These are phyloP conservation scores for Ulvella scutata DNA, from an alignment of 139 green algal species.

Conservation along the genomic window DNA sequence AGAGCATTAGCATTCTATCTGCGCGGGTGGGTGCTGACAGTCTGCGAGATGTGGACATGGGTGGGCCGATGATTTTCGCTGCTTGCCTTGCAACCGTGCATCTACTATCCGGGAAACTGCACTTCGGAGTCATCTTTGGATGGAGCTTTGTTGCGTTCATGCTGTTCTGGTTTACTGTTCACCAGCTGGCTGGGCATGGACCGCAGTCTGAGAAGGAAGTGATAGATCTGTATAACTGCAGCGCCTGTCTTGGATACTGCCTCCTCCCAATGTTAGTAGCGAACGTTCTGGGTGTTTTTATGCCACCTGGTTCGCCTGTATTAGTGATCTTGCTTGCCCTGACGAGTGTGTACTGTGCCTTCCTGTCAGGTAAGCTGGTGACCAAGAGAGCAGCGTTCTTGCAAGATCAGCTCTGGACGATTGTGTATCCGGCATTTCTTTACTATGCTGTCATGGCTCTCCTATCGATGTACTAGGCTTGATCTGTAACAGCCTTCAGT, in stretches of 20 bases:
- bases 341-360: not conserved
- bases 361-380: not conserved
- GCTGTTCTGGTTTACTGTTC: not conserved
- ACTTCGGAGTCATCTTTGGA: constrained; percentile 1
- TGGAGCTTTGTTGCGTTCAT: not conserved
- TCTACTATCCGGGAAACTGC: not conserved
- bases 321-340: not conserved
- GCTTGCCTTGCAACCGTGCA: not conserved
- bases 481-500: not conserved
- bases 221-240: not conserved
- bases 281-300: not conserved
- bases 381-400: not conserved
- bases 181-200: not conserved
- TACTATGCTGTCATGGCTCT: not conserved
- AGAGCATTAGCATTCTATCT: not conserved
- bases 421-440: not conserved
- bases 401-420: not conserved
- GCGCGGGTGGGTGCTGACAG: not conserved
- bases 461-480: not conserved
- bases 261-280: not conserved
- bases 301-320: not conserved
- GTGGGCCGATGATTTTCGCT: not conserved
- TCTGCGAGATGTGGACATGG: not conserved
- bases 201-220: not conserved
- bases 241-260: not conserved